Conservation (phyloP, 805 yeast species). For the Wickerhamiella musiphila region DNA sequence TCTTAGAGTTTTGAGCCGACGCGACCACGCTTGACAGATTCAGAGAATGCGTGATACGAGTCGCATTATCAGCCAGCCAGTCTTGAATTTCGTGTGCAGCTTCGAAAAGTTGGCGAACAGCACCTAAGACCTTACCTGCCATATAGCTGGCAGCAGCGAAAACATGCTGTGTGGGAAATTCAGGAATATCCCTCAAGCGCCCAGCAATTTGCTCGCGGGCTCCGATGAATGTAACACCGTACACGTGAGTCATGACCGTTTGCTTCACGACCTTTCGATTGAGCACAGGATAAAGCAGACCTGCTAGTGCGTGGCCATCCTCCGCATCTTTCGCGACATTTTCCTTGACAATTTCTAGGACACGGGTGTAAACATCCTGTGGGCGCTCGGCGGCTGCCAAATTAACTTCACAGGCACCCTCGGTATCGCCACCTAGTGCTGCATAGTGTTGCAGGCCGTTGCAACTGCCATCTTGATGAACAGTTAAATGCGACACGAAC, state of each 20-base stretch:
- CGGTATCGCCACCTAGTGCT: slow-evolving; percentile 51
- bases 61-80: slow-evolving; percentile 84
- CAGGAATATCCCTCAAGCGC: slow-evolving; percentile 47
- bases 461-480: slow-evolving; percentile 54
- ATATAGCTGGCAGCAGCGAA: slow-evolving; percentile 43
- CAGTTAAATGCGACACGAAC: slow-evolving; percentile 35
- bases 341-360: slow-evolving; percentile 31
- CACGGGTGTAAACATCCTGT: slow-evolving; percentile 43
- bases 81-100: slow-evolving; percentile 94
- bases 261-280: slow-evolving; percentile 85
- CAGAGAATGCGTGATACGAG: slow-evolving; percentile 58
- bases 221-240: slow-evolving; percentile 90
- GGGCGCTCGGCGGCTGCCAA: slow-evolving; percentile 38
- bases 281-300: slow-evolving; percentile 40
- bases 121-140: slow-evolving; percentile 60
- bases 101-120: slow-evolving; percentile 68
- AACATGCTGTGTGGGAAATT: slow-evolving; percentile 30
- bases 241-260: slow-evolving; percentile 95
- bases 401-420: slow-evolving; percentile 48
- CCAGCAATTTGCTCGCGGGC: slow-evolving; percentile 78
- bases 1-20: slow-evolving; percentile 2
- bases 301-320: slow-evolving; percentile 18
- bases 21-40: slow-evolving; percentile 28
- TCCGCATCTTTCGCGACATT: slow-evolving; percentile 31
- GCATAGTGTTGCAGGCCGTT: slow-evolving; percentile 57